Evolutionary conservation across 768 basidiomycete species (phyloP), one percentile per base, ranked within the genome.

Genomic region (Phanerochaete sordida): DNA sequence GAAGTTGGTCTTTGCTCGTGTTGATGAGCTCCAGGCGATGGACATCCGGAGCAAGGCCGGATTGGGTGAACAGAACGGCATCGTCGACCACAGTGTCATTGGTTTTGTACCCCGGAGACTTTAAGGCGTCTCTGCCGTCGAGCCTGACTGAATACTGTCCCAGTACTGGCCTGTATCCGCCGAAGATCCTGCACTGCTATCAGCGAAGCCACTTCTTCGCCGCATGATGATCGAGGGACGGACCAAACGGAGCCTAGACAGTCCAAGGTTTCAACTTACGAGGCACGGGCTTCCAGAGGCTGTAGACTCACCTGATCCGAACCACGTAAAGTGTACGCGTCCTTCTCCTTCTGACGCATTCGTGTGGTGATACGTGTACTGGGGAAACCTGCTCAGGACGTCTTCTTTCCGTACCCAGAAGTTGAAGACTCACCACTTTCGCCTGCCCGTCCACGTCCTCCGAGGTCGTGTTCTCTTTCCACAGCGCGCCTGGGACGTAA

Each of bases 401-500:
- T 9, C 12, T 23, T 19, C 16, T 28, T 3, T 11, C 30, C 28
- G 28, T 12, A 8, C 15, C 28, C 7, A 19, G 16, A 12, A 52
- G 16, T 15, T 16, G 3, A 21, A 9, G 27, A 49, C 50, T 43
- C 16, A 9, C 30, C 63, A 58, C 19, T 12, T n/a, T 19, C 2
- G 30, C 6, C 33, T 35, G 12, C 19, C 8, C 33, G 53, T 11
- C 12, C 16, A 23, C 16, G 44, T 16, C 26, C 13, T 19, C 24
- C n/a, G n/a, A n/a, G 13, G 30, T 21, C 12, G 44, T 50, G n/a
- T 44, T 62, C 23, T 62, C 62, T 30, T 44, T 62, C 67, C 67
- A 68, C 19, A 66, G 61, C n/a, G 52, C 60, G 4, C 61, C 59
- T 1, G 67, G 67, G n/a, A 66, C 60, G 47, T 68, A 68, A 15